These are phyloP conservation scores for Auricularia sp. DNA, from an alignment of 768 basidiomycete genomes.

Conservation along the genomic window DNA sequence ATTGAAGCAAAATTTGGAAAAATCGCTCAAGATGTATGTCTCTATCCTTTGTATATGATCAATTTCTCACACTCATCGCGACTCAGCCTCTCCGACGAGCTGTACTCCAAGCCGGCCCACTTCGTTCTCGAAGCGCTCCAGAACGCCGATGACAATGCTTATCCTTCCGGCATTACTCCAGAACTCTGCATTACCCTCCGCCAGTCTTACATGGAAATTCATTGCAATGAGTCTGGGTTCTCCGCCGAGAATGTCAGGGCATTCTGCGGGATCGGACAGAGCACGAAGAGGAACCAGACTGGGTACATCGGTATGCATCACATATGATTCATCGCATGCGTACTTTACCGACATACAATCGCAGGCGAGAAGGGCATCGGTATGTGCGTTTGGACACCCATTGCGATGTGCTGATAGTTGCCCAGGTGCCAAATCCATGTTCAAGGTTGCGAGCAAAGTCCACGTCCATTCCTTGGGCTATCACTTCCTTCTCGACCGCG, in stretches of 20 bases:
- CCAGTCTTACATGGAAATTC: slow-evolving; percentile 7
- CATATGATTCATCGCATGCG: background rate
- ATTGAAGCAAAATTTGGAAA: background rate
- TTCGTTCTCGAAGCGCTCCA: slow-evolving; percentile 20
- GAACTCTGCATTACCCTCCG: slow-evolving; percentile 6
- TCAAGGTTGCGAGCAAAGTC: slow-evolving; percentile 16
- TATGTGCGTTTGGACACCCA: background rate
- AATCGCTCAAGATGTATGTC: background rate
- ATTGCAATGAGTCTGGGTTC: slow-evolving; percentile 19
- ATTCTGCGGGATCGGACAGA: slow-evolving; percentile 16
- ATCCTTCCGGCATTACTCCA: background rate
- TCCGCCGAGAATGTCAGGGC: slow-evolving; percentile 13
- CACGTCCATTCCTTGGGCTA: slow-evolving; percentile 14
- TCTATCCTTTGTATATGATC: background rate
- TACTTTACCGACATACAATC: background rate
- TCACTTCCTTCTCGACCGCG: slow-evolving; percentile 14
- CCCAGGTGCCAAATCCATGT: slow-evolving; percentile 19
- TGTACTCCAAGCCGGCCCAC: slow-evolving; percentile 18
- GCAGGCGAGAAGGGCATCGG: slow-evolving; percentile 22
- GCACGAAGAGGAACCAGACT: slow-evolving; percentile 14
- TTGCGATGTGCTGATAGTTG: background rate
- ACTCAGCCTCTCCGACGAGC: slow-evolving; percentile 9
- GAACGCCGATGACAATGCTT: slow-evolving; percentile 19
- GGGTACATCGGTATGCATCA: slow-evolving; percentile 8
- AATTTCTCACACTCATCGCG: background rate